Evolutionary conservation across 202 grass and related monocot genomes (phyloP), one percentile per base, ranked within the genome.

Genomic region (Cymbopogon flexuosus): DNA sequence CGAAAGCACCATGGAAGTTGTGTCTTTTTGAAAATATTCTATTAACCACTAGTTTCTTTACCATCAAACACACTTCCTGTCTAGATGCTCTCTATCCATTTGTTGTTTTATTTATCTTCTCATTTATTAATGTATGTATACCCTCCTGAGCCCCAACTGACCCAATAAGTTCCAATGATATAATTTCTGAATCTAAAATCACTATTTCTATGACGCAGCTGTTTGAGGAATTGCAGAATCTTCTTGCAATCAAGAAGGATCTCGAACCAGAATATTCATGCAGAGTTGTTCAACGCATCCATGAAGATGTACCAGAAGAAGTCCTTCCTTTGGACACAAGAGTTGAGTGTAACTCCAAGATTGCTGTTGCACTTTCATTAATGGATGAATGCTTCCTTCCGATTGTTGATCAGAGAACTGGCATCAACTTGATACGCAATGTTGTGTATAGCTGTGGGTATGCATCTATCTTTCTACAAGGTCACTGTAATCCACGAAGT

Each of bases 311-410:
- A 65, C 80, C 82, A 62, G 88, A 91, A 73, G 71, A 82, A 72
- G 60, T 76, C n/a, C n/a, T 84, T 83, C 62, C 65, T 29, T 82
- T 86, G 70, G 88, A 91, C 68, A 79, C 71, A 63, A 87, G 77
- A 76, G 89, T 80, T 54, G 90, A 96, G 49, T 96, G 92, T 84
- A 99, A 99, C 60, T 90, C 96, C 31, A 95, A 85, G 87, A 87
- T 91, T 88, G 92, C 87, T 42, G 84, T 99, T 85, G 90, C 96
- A 10, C 85, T 99, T 79, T 87, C 88, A 14, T 82, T 99, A 83
- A 91, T 96, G 90, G 85, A 99, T 49, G 96, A 99, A 74, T 99
- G 96, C 75, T 99, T 99, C 89, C 74, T 83, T 80, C 96, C 96
- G 1, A 91, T 99, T 66, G 36, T 93, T 87, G 96, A 99, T 84